Percentiles rank a stretch among this genome's conserved stretches.
phyloP scores from a whole-genome alignment of 345 rosid genomes.

The Euphorbia peplus region DNA sequence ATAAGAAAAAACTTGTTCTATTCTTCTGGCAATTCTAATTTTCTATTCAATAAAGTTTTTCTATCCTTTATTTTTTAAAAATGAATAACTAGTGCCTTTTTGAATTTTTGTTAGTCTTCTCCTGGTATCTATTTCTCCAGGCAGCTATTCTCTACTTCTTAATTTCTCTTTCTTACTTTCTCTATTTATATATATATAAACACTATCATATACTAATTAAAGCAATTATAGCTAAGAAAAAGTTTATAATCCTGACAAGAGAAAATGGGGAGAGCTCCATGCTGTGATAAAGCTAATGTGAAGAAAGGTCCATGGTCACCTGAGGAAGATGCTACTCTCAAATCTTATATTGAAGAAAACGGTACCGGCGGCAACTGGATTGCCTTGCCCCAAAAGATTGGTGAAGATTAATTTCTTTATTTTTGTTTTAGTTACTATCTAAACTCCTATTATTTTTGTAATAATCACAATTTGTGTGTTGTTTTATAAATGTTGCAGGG shows the following conservation, averaged over 20 bases:
- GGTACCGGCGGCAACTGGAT: constrained; percentile 52
- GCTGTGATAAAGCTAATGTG: constrained; percentile 32
- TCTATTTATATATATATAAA: constrained; percentile 27
- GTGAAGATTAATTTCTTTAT: constrained; percentile 23
- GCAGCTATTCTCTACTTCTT: constrained; percentile 35
- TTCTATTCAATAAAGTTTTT: constrained; percentile 29
- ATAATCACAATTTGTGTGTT: not conserved
- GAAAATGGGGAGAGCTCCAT: constrained; percentile 33
- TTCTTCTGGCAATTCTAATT: constrained; percentile 43
- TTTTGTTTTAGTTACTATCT: not conserved
- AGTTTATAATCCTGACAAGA: not conserved
- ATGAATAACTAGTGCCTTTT: constrained; percentile 32
- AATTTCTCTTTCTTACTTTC: constrained; percentile 13
- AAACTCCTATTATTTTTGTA: no score
- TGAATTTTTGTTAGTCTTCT: constrained; percentile 32
- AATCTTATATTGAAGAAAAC: constrained; percentile 57
- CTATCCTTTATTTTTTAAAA: not conserved
- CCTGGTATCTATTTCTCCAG: constrained; percentile 58
- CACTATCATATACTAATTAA: constrained; percentile 10
- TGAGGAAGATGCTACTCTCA: constrained; percentile 47
- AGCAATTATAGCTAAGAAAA: constrained; percentile 11
- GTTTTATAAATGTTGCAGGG: constrained; percentile 22
- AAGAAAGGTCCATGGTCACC: constrained; percentile 36
- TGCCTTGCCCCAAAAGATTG: constrained; percentile 75
- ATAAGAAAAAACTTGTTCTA: constrained; percentile 47